These are phyloP conservation scores for Rhododendron griersonianum DNA, from an alignment of 148 eudicot genomes.

Conservation along the genomic window DNA sequence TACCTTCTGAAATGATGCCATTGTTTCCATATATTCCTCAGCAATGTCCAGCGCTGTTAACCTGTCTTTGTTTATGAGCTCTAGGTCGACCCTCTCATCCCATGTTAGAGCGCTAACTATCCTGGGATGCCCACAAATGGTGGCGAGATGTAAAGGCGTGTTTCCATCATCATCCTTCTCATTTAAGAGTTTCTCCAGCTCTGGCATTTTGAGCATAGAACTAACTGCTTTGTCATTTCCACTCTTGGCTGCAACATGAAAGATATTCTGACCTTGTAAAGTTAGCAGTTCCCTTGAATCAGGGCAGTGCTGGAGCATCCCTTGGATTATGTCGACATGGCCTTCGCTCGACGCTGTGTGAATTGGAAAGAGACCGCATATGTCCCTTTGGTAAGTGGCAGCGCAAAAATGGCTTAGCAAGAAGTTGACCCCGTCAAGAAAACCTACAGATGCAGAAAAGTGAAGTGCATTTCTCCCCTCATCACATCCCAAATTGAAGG, in stretches of 20 bases:
- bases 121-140: conserved; percentile 15
- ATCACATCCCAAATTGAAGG: conserved; percentile 5
- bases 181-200: conserved; percentile 14
- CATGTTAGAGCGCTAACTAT: conserved; percentile 6
- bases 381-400: conserved; percentile 14
- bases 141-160: conserved; percentile 29
- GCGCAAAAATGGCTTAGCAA: conserved; percentile 3
- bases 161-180: conserved; percentile 27
- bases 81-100: conserved; percentile 7
- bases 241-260: conserved; percentile 21
- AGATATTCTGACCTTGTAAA: conserved; percentile 17
- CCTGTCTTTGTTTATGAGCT: conserved; percentile 12
- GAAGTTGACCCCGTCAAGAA: conserved; percentile 20
- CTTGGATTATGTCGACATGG: conserved; percentile 10
- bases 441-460: conserved; percentile 15
- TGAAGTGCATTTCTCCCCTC: conserved; percentile 23
- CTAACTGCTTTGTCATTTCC: conserved; percentile 9
- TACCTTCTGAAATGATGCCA: conserved; percentile 21
- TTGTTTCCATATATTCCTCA: conserved; percentile 17
- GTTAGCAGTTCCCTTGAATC: conserved; percentile 25
- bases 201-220: conserved; percentile 13
- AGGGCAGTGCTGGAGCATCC: conserved; percentile 18
- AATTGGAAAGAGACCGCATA: conserved; percentile 21
- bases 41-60: conserved; percentile 28
- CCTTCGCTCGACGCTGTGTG: conserved; percentile 22